phyloP scores from a whole-genome alignment of 2,329 filamentous ascomycete species.

The Mycocentrospora acerina region DNA sequence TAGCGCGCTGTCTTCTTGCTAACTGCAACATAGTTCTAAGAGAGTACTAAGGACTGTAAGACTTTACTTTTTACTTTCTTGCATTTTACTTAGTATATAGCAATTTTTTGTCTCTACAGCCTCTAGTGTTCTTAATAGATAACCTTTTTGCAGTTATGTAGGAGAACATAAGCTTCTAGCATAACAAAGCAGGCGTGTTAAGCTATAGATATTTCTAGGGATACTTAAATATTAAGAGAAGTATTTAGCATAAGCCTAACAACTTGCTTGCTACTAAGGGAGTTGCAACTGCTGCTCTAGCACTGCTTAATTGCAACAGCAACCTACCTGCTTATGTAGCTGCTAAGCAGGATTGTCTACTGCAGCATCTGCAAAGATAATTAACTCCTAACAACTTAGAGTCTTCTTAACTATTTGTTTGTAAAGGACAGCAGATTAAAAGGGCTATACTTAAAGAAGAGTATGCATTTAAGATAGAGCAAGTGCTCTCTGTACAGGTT shows the following conservation, averaged over 20 bases:
- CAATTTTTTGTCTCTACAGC: constrained; percentile 3
- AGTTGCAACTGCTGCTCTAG: too few relatives aligned
- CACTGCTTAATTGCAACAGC: too few relatives aligned
- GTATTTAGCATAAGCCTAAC: neutral
- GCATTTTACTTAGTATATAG: constrained; percentile 1
- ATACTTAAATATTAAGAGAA: constrained; percentile 1
- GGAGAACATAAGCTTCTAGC: constrained; percentile 8
- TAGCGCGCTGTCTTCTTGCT: constrained; percentile 6
- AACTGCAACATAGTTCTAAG: constrained; percentile 3
- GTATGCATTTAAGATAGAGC: too few relatives aligned
- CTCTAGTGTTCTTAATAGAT: constrained; percentile 4
- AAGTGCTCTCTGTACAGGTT: too few relatives aligned
- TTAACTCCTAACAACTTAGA: neutral
- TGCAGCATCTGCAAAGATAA: neutral
- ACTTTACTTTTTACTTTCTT: constrained; percentile 8
- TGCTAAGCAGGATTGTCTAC: constrained; percentile 1
- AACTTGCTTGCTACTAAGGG: too few relatives aligned
- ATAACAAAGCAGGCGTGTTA: constrained; percentile 2
- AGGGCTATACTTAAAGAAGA: too few relatives aligned
- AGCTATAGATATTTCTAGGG: constrained; percentile 1
- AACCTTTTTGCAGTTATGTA: constrained; percentile 5
- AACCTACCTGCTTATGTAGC: too few relatives aligned
- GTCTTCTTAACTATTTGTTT: neutral
- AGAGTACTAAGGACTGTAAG: constrained; percentile 2
- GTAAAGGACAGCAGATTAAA: neutral